A percentile compares a stretch with the other conserved stretches of the same genome.
These are phyloP conservation scores for Cucurbita ficifolia DNA, from an alignment of 306 rosid species.

Conservation along the genomic window DNA sequence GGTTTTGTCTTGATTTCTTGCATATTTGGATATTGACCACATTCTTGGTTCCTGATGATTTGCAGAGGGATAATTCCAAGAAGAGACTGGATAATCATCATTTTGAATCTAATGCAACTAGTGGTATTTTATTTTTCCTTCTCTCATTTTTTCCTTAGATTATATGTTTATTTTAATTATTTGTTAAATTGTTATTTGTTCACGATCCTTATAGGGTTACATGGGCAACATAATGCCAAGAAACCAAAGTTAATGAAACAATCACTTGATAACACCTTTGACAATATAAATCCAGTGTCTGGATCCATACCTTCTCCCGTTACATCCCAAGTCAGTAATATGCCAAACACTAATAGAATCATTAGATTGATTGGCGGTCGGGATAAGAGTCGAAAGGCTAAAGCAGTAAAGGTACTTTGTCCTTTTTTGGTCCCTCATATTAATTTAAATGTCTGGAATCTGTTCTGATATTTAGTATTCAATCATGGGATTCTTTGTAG, in stretches of 20 bases:
- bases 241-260: conserved; percentile 67
- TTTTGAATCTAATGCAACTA: conserved; percentile 68
- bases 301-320: conserved; percentile 94
- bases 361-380: conserved; percentile 81
- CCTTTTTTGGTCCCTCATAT: not conserved
- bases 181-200: not conserved
- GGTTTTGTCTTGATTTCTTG: not conserved
- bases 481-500: conserved; percentile 23
- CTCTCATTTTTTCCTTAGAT: conserved; percentile 5
- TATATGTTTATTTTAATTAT: not conserved
- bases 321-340: conserved; percentile 84
- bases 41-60: not conserved
- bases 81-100: conserved; percentile 69
- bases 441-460: conserved; percentile 4
- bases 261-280: conserved; percentile 56
- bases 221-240: conserved; percentile 56
- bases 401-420: conserved; percentile 54
- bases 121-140: conserved; percentile 32
- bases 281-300: conserved; percentile 40
- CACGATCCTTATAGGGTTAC: conserved; percentile 46
- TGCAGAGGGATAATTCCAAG: conserved; percentile 79
- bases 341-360: conserved; percentile 72
- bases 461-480: conserved; percentile 1
- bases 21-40: not conserved
- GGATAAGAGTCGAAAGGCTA: conserved; percentile 68